phyloP scores from a whole-genome alignment of 352 stramenopile species.

The Nannochloropsis limnetica region DNA sequence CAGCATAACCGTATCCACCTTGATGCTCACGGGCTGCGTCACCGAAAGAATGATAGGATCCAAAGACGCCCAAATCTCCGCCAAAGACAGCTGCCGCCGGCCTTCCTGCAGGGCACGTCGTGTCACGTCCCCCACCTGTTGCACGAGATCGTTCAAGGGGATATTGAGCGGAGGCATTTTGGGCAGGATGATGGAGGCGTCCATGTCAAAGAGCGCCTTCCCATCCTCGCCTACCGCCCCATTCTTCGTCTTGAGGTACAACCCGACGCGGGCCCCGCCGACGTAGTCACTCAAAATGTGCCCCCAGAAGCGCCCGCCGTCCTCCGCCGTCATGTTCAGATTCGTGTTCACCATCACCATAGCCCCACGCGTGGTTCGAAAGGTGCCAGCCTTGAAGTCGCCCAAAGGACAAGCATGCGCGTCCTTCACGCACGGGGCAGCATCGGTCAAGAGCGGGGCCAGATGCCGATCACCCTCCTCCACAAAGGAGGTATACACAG shows the following conservation, averaged over 20 bases:
- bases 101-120: not conserved
- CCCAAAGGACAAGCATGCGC: not conserved
- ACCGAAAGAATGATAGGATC: constrained; percentile 9
- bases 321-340: constrained; percentile 23
- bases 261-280: not conserved
- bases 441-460: not conserved
- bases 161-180: constrained; percentile 10
- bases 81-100: not conserved
- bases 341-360: constrained; percentile 17
- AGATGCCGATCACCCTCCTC: constrained; percentile 1
- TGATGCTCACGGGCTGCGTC: constrained; percentile 28
- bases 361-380: not conserved
- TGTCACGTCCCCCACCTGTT: not conserved
- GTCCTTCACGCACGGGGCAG: not conserved
- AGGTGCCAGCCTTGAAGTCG: not conserved
- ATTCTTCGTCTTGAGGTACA: not conserved
- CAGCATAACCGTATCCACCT: not conserved
- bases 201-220: constrained; percentile 4
- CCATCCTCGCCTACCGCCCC: constrained; percentile 5
- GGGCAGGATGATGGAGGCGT: constrained; percentile 26
- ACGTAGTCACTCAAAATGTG: constrained; percentile 9
- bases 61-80: not conserved
- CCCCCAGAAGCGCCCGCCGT: constrained; percentile 5
- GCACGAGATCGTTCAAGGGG: not conserved
- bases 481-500: constrained; percentile 15